Conservation (phyloP, 106 monocot species). For the Platanthera guangdongensis region DNA sequence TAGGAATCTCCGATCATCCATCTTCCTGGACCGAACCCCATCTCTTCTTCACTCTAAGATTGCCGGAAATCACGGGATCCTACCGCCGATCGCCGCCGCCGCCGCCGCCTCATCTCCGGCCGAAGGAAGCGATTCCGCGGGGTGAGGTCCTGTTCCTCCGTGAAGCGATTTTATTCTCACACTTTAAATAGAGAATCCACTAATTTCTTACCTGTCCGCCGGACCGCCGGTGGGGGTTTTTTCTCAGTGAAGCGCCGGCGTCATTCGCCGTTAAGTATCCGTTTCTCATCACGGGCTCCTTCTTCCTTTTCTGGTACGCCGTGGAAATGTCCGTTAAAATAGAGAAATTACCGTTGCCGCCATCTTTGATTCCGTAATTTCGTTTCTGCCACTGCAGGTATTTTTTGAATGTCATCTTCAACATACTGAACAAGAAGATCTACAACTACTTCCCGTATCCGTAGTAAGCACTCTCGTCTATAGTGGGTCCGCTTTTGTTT, state of each 20-base stretch:
- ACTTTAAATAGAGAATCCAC: not conserved
- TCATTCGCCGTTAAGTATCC: conserved; percentile 71
- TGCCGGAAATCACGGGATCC: conserved; percentile 2
- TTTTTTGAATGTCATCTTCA: conserved; percentile 97
- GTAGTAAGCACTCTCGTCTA: conserved; percentile 45
- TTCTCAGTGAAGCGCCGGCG: conserved; percentile 20
- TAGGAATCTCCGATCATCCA: conserved; percentile 44
- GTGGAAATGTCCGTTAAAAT: not conserved
- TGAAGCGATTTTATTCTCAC: not conserved
- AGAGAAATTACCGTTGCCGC: not conserved
- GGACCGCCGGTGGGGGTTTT: not conserved
- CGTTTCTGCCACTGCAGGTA: conserved; percentile 52
- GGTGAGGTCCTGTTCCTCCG: conserved; percentile 92
- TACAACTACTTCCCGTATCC: conserved; percentile 99
- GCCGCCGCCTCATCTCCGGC: conserved; percentile 53
- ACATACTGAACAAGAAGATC: conserved; percentile 99
- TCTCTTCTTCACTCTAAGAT: not conserved
- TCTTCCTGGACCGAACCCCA: conserved; percentile 20
- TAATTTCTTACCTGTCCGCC: not conserved
- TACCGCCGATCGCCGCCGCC: conserved; percentile 11
- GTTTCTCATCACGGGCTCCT: conserved; percentile 86
- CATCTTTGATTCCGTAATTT: not conserved
- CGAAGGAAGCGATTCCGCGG: conserved; percentile 74
- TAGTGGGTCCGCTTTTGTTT: not conserved
- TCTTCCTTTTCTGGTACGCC: conserved; percentile 93